Evolutionary conservation across 768 basidiomycete species (phyloP), one percentile per base, ranked within the genome.

Genomic region (Pleurotus eryngii): DNA sequence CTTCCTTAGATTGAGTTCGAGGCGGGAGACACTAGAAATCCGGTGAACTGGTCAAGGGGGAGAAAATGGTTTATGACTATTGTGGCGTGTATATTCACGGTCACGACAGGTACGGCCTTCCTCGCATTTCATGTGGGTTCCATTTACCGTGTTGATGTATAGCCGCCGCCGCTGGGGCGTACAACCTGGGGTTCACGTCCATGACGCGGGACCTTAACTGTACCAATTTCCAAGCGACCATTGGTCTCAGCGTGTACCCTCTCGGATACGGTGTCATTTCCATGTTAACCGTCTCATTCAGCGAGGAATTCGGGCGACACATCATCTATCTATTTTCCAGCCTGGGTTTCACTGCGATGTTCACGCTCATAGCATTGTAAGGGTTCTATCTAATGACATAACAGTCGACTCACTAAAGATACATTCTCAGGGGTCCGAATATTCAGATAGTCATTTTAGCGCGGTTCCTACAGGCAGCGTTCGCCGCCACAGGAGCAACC

Each of bases 291-390:
- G 84, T 87, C 15, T 80, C 87, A 0, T 80, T 89, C 60, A 87
- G 86, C 64, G 88, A 90, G 64, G 88, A 90, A 63, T 83, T 88
- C 57, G 88, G 87, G 11, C 70, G 87, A 42, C 79, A 80, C 49
- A 84, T 81, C 1, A 59, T 89, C 1, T 89, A 87, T 60, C 64
- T 84, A 15, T 72, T 68, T 30, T 84, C 83, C 1, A 69, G 69
- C 9, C 62, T 80, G 24, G 75, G 80, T 8, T 84, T 85, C 61
- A 62, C 77, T 22, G 60, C 78, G 20, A 81, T 79, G 72, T 85
- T 81, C 62, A 60, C 86, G 57, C 75, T 74, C 66, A 69, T 78
- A 24, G 78, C 72, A 35, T 55, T 76, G 79, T 80, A 62, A 62
- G 78, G 63, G 20, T 0, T 17, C 50, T 9, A 11, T 35, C 30